A percentile compares a stretch with the other conserved stretches of the same genome.
phyloP scores from a whole-genome alignment of 148 eudicot genomes.

The Agrostemma githago region DNA sequence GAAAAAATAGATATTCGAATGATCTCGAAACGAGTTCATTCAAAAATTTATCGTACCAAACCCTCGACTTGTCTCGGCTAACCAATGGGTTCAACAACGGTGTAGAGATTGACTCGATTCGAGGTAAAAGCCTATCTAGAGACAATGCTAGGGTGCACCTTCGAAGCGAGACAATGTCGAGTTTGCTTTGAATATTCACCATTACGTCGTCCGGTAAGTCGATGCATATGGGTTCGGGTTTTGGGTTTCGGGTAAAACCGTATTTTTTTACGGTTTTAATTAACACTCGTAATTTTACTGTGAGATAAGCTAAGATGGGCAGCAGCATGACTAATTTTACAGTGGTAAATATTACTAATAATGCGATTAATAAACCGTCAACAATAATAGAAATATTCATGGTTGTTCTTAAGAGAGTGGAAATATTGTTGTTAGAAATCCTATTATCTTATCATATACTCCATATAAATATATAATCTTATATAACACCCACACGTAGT shows the following conservation, averaged over 20 bases:
- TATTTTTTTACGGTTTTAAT: not conserved
- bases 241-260: not conserved
- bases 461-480: no score
- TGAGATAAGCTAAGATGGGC: not conserved
- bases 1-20: not conserved
- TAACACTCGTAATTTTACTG: not conserved
- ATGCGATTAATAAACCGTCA: no score
- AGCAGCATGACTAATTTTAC: not conserved
- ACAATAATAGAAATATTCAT: no score
- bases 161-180: not conserved
- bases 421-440: no score
- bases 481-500: no score
- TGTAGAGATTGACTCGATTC: not conserved
- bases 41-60: not conserved
- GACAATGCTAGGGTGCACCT: conserved; percentile 3
- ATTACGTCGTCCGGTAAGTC: not conserved
- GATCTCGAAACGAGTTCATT: not conserved
- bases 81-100: not conserved
- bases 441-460: no score
- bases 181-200: not conserved
- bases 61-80: not conserved
- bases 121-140: not conserved
- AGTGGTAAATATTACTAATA: not conserved
- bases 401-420: no score
- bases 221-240: not conserved